Conservation (phyloP, 2,329 filamentous ascomycete genomes). For the Fusarium sp. region DNA sequence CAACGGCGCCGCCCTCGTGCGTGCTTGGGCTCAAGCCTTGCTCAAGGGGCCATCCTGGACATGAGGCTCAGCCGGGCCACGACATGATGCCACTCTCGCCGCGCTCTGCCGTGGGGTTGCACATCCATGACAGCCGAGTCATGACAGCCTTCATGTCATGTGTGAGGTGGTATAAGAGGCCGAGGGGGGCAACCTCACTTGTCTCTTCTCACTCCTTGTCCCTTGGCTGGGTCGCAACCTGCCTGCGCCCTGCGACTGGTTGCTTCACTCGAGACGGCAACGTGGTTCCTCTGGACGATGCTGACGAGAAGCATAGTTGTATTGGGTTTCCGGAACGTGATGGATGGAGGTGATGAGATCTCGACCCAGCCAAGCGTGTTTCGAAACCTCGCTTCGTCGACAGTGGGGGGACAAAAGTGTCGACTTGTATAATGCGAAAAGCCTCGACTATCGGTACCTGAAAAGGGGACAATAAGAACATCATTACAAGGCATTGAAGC, state of each 20-base stretch:
- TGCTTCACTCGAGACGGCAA: constrained; percentile 16
- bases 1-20: constrained; percentile 13
- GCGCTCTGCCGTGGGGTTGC: constrained; percentile 16
- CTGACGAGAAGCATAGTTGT: constrained; percentile 1
- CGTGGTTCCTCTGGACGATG: constrained; percentile 24
- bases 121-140: constrained; percentile 1
- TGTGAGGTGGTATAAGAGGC: constrained; percentile 28
- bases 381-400: neutral
- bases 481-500: neutral
- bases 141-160: constrained; percentile 6
- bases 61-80: constrained; percentile 34
- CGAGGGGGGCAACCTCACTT: neutral
- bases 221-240: constrained; percentile 26
- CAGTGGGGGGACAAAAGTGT: neutral
- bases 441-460: neutral
- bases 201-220: neutral
- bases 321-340: constrained; percentile 8
- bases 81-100: constrained; percentile 26
- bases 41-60: constrained; percentile 8
- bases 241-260: constrained; percentile 21
- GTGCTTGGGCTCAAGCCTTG: neutral
- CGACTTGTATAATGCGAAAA: neutral
- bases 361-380: neutral
- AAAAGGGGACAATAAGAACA: neutral
- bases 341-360: constrained; percentile 14